Evolutionary conservation across 805 yeast genomes (phyloP).

Genomic region (Metschnikowia aberdeeniae): DNA sequence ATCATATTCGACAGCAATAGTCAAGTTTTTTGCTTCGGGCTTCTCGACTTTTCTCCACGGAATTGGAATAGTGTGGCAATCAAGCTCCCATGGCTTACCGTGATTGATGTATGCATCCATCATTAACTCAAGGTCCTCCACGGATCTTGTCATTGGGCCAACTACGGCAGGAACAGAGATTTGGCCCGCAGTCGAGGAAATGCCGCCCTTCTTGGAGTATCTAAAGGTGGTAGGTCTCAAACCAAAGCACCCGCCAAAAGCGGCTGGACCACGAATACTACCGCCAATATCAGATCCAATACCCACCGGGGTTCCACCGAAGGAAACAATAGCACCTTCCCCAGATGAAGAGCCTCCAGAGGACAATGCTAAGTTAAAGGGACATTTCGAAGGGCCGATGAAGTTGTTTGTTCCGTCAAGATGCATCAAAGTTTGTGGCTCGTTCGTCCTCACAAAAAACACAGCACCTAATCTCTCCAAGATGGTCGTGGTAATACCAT

Average conservation of each 20-base stretch:
- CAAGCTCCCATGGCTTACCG: constrained; percentile 62
- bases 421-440: constrained; percentile 71
- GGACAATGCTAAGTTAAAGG: constrained; percentile 52
- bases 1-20: constrained; percentile 59
- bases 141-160: constrained; percentile 64
- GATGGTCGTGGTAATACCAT: constrained; percentile 46
- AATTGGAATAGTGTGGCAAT: constrained; percentile 44
- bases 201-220: constrained; percentile 39
- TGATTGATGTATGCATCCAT: constrained; percentile 58
- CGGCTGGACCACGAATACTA: constrained; percentile 64
- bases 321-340: constrained; percentile 60
- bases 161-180: constrained; percentile 61
- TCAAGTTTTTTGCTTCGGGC: constrained; percentile 41
- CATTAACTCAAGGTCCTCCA: constrained; percentile 65
- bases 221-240: constrained; percentile 59
- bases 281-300: constrained; percentile 74
- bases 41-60: constrained; percentile 49
- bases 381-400: constrained; percentile 56
- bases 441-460: constrained; percentile 59
- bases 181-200: constrained; percentile 58
- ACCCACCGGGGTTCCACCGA: constrained; percentile 59
- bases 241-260: constrained; percentile 60
- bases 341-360: constrained; percentile 77
- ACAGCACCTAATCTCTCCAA: constrained; percentile 55
- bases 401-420: constrained; percentile 59